Evolutionary conservation across 2,329 filamentous ascomycete species (phyloP).

Genomic region (Aquanectria penicillioides): DNA sequence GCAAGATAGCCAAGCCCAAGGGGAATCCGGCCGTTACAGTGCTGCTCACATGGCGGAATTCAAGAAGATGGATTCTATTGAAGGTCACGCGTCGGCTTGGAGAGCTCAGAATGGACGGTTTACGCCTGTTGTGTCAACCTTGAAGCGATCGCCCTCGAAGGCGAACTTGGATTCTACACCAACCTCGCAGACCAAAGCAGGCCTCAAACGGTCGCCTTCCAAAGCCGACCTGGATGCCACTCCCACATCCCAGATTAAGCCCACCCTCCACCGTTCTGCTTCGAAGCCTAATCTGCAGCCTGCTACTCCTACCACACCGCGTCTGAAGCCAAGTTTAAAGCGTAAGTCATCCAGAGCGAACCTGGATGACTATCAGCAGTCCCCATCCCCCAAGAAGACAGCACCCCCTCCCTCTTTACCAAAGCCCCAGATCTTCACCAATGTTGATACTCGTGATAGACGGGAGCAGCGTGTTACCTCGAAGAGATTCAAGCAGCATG

Average conservation of each 20-base stretch:
- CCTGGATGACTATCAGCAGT: slow-evolving; percentile 43
- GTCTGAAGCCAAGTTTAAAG: slow-evolving; percentile 48
- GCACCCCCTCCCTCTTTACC: slow-evolving; percentile 30
- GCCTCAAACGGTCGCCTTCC: slow-evolving; percentile 62
- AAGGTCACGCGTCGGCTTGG: slow-evolving; percentile 83
- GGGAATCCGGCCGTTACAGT: slow-evolving; percentile 84
- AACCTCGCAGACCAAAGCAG: slow-evolving; percentile 44
- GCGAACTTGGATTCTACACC: slow-evolving; percentile 52
- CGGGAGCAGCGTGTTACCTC: slow-evolving; percentile 50
- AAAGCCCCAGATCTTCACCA: slow-evolving; percentile 32
- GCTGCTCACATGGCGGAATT: slow-evolving; percentile 88
- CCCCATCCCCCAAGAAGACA: slow-evolving; percentile 41
- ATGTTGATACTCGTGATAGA: slow-evolving; percentile 29
- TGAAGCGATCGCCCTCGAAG: slow-evolving; percentile 58
- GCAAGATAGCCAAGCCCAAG: slow-evolving; percentile 84
- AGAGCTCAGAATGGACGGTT: slow-evolving; percentile 65
- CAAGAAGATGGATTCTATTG: slow-evolving; percentile 98
- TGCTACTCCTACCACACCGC: slow-evolving; percentile 60
- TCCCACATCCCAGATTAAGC: slow-evolving; percentile 49
- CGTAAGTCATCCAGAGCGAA: slow-evolving; percentile 41
- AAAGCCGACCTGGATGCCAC: slow-evolving; percentile 69
- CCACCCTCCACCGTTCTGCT: slow-evolving; percentile 44
- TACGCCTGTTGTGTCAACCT: slow-evolving; percentile 56
- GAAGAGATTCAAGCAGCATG: slow-evolving; percentile 77
- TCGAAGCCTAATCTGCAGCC: slow-evolving; percentile 58